Evolutionary conservation across 2,329 filamentous ascomycete genomes (phyloP).

Genomic region (Elsinoe necatrix): DNA sequence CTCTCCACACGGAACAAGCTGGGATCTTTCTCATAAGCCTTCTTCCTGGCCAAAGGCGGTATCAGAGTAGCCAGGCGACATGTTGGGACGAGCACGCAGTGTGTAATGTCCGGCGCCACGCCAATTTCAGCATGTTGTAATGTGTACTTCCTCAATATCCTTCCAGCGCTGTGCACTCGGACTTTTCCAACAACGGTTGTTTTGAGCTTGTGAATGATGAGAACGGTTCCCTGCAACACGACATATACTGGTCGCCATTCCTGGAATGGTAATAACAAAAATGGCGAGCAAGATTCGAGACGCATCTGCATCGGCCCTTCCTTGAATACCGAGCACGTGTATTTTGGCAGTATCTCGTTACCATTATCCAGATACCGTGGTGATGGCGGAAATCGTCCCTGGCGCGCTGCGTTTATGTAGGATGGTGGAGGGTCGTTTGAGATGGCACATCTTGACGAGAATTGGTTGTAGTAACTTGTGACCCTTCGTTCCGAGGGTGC

Average conservation of each 20-base stretch:
- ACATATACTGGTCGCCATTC: constrained; percentile 45
- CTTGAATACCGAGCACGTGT: constrained; percentile 27
- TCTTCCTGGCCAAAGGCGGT: constrained; percentile 31
- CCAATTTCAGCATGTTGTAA: constrained; percentile 68
- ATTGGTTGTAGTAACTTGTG: constrained; percentile 29
- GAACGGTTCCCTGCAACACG: constrained; percentile 58
- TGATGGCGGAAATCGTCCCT: constrained; percentile 18
- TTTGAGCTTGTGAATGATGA: constrained; percentile 58
- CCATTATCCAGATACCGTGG: constrained; percentile 19
- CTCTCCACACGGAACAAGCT: constrained; percentile 37
- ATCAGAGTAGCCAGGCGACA: constrained; percentile 40
- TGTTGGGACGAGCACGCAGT: constrained; percentile 41
- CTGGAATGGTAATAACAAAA: constrained; percentile 24
- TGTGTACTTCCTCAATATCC: constrained; percentile 59
- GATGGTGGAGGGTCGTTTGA: constrained; percentile 27
- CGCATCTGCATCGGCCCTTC: constrained; percentile 28
- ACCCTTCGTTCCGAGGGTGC: constrained; percentile 3
- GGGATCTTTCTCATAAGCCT: constrained; percentile 39
- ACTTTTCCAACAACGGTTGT: constrained; percentile 39
- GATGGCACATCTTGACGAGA: constrained; percentile 27
- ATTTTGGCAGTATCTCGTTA: constrained; percentile 26
- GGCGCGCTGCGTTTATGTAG: constrained; percentile 23
- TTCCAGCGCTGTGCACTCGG: constrained; percentile 42
- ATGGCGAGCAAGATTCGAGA: constrained; percentile 28
- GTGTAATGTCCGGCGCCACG: constrained; percentile 63